Conservation (phyloP, 164 flowering plant species). For the Piper longum region DNA sequence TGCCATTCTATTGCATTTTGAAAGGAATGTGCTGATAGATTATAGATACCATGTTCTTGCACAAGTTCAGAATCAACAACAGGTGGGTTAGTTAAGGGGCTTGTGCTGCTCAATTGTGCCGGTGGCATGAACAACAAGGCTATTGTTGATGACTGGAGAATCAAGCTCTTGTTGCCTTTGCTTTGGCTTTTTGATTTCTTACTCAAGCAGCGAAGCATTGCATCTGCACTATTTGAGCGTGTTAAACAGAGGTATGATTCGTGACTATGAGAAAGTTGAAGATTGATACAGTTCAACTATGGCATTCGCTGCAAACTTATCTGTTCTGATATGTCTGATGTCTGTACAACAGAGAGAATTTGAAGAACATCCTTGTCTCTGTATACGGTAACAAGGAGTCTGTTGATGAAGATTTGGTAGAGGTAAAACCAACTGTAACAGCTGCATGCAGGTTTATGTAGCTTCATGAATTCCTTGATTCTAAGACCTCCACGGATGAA, state of each 20-base stretch:
- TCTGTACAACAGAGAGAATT: constrained; percentile 40
- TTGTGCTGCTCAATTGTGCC: constrained; percentile 78
- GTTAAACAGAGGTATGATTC: constrained; percentile 47
- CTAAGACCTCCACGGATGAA: background rate
- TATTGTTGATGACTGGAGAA: constrained; percentile 94
- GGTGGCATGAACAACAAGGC: constrained; percentile 99
- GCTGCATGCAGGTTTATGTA: background rate
- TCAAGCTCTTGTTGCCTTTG: constrained; percentile 68
- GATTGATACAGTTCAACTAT: background rate
- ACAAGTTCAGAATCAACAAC: constrained; percentile 29
- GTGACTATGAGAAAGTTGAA: background rate
- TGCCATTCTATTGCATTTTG: background rate
- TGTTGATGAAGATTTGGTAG: constrained; percentile 79
- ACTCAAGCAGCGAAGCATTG: constrained; percentile 54
- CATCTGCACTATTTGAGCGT: constrained; percentile 61
- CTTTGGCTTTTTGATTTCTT: constrained; percentile 71
- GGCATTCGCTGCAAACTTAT: background rate
- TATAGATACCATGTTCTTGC: background rate
- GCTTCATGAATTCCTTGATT: background rate
- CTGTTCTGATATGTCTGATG: background rate
- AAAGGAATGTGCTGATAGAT: background rate
- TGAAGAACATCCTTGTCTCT: constrained; percentile 50
- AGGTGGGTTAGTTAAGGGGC: constrained; percentile 39
- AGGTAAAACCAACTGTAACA: constrained; percentile 29
- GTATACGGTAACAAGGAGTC: constrained; percentile 76